Evolutionary conservation across 495 filamentous ascomycete genomes (phyloP), one percentile per base, ranked within the genome.

Genomic region (Amniculicola lignicola): DNA sequence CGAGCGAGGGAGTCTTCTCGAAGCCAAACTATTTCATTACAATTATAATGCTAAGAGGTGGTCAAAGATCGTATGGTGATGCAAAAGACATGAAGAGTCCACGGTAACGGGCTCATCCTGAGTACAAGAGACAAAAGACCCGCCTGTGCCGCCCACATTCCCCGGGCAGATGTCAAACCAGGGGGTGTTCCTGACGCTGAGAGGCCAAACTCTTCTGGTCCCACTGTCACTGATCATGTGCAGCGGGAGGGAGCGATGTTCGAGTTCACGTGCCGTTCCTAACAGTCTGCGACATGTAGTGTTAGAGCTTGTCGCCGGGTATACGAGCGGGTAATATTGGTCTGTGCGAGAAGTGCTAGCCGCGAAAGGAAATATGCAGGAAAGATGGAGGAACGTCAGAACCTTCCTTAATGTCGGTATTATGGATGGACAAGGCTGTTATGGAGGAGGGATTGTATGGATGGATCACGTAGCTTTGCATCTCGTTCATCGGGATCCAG

Each of bases 161-260:
- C 15, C 33, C 51, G 25, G 31, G 46, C 54, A 57, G 21, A 37
- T 36, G 38, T 43, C 37, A 49, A 57, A 57, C 45, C 44, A 50
- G 45, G 45, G 39, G 46, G 11, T 12, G 22, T 40, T 22, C n/a
- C 22, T 33, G 48, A 35, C 39, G 53, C 44, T 49, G 23, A 49
- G n/a, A 22, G 37, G 43, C 43, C 41, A 49, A 49, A 43, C 24
- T 24, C 43, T 37, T 25, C 14, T 6, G 49, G 35, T 23, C 53
- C 11, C 22, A 23, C 53, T 41, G 43, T 21, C 11, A 41, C 23
- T 36, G 35, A 39, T 56, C 18, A 16, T 40, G 53, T 48, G 43
- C 53, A 48, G 53, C 40, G 37, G 27, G 23, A 14, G 51, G 9
- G 21, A 1, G 2, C 31, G 6, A 25, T 39, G 24, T 23, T 31